Base-by-base conservation (phyloP, 768 basidiomycete species). In the Rhizopogon sp. region DNA sequence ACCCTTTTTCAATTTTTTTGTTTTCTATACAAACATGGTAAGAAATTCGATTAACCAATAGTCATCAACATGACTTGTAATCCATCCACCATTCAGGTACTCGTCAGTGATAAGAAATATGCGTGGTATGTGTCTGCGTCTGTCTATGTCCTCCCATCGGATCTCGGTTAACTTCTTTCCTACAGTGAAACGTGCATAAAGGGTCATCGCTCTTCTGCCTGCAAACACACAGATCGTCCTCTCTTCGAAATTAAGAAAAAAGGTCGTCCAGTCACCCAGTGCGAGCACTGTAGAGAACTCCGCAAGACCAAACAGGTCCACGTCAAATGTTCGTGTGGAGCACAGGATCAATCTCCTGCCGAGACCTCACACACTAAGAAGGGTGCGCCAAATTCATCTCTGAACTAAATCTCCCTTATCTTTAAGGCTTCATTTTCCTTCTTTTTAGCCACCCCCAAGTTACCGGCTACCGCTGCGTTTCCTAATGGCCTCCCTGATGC, bases 151-250 rank as follows among this genome's bases (percentile, higher is more conserved):
- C 3, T 25, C 25, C 25, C 25, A 4, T 25, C 25, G 25, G 25
- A 25, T 25, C 25, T 25, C 25, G 25, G 25, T 5, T 25, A 25
- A 25, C 25, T 40, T 54, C 56, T 53, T 53, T 6, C 43, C 49
- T 56, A 22, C 62, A 93, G 92, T 70, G 90, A 90, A 76, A 88
- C 90, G 61, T 96, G 93, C 75, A 94, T 94, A 72, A 93, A 93
- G 73, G 93, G 93, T 16, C 93, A 96, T 72, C 83, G 93, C 47
- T 94, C 93, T 14, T 91, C 90, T 14, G 80, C 84, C 31, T 96
- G 93, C 74, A 86, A 84, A 65, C 93, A 96, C 68, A 87, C 83
- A 52, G 90, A 93, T 68, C 82, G 93, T 41, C 87, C 92, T 39
- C 78, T 96, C 50, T 93, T 86, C 68, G 91, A 82, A 79, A 89